phyloP scores from a whole-genome alignment of 1,284 basidiomycete species.

The Boletus calvinii region DNA sequence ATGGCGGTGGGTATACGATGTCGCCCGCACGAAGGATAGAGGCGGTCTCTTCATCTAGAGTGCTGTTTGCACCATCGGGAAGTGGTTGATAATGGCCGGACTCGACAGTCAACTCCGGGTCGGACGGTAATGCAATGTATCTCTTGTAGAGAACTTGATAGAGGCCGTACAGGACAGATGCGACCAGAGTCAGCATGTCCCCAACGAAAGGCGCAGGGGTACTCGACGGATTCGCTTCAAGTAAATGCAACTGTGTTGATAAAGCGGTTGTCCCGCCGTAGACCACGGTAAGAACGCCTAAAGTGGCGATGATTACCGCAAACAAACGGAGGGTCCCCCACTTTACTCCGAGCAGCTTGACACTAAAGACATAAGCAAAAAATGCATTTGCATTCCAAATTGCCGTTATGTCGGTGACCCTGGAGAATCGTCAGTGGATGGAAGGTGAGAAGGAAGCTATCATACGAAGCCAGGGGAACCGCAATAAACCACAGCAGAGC shows the following conservation, averaged over 20 bases:
- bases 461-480: conserved; percentile 71
- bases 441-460: conserved; percentile 9
- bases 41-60: conserved; percentile 19
- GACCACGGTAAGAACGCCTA: conserved; percentile 71
- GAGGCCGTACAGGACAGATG: conserved; percentile 61
- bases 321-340: conserved; percentile 64
- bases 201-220: conserved; percentile 67
- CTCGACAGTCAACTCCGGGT: conserved; percentile 48
- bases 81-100: conserved; percentile 45
- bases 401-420: conserved; percentile 77
- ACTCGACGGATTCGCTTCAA: conserved; percentile 15
- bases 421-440: conserved; percentile 32
- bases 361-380: conserved; percentile 74
- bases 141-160: conserved; percentile 85
- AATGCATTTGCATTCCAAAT: conserved; percentile 87
- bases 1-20: conserved; percentile 57
- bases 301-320: conserved; percentile 73
- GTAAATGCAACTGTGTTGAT: conserved; percentile 19
- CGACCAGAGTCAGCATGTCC: conserved; percentile 67
- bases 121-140: conserved; percentile 63
- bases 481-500: conserved; percentile 72
- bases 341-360: conserved; percentile 55
- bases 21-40: conserved; percentile 25
- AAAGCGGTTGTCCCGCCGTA: conserved; percentile 62
- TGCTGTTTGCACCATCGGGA: conserved; percentile 33